These are phyloP conservation scores for Zygosaccharomyces lentus DNA, from an alignment of 805 yeast species.

Conservation along the genomic window DNA sequence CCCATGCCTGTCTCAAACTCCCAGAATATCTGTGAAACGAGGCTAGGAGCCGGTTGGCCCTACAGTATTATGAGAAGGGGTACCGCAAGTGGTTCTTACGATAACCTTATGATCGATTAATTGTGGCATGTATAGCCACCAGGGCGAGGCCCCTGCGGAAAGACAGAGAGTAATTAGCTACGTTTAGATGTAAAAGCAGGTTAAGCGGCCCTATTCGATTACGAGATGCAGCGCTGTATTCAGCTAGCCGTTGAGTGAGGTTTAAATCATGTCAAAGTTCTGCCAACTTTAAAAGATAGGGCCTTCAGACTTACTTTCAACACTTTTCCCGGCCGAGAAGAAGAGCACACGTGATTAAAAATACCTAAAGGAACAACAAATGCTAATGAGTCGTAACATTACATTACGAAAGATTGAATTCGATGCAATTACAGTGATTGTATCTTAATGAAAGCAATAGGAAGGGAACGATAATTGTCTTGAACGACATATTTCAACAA, in stretches of 20 bases:
- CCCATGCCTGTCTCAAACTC: not conserved
- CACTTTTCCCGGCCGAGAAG: constrained; percentile 1
- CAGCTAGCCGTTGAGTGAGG: not conserved
- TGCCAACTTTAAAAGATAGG: not conserved
- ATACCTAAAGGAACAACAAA: too few species aligned
- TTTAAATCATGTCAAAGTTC: not conserved
- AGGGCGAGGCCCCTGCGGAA: not conserved
- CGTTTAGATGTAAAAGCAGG: not conserved
- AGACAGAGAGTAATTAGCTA: not conserved
- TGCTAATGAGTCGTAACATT: not conserved
- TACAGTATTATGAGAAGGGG: not conserved
- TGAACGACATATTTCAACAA: not conserved
- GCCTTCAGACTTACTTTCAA: not conserved
- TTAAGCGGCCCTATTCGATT: not conserved
- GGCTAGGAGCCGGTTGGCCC: not conserved
- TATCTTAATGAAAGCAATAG: not conserved
- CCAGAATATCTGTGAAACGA: not conserved
- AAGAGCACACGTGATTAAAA: not conserved
- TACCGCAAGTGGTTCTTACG: not conserved
- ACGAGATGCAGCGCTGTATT: not conserved
- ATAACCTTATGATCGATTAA: not conserved
- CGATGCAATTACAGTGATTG: not conserved
- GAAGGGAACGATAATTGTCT: not conserved
- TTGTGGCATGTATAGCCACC: not conserved
- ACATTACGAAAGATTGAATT: not conserved